Conservation (phyloP, 768 basidiomycete species). For the Leccinum rimulosum region DNA sequence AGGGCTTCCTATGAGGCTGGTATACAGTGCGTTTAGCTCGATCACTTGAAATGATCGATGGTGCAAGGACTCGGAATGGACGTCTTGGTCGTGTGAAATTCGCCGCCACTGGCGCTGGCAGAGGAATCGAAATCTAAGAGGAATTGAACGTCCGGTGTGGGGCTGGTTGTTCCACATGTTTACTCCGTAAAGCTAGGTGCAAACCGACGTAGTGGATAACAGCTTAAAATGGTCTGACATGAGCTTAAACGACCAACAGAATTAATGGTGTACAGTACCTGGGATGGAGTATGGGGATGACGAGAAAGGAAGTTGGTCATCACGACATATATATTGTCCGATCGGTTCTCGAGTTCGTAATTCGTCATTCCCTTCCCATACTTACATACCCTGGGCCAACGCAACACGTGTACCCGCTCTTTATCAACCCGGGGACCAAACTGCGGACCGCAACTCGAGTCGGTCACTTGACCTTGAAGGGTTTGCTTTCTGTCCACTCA, state of each 20-base stretch:
- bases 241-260: no score
- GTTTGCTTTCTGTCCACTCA: constrained; percentile 5
- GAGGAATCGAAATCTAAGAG: no score
- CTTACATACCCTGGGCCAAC: not conserved
- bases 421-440: not conserved
- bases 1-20: not conserved
- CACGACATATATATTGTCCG: not conserved
- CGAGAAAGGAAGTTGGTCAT: not conserved
- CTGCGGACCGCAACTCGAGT: not conserved
- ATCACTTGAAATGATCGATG: not conserved
- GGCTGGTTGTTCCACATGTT: not conserved
- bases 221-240: not conserved
- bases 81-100: not conserved
- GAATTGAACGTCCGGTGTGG: not conserved
- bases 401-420: not conserved
- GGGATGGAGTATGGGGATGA: not conserved
- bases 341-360: not conserved
- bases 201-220: not conserved
- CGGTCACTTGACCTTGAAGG: not conserved
- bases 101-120: not conserved
- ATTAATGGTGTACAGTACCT: no score
- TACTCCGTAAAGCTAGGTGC: not conserved
- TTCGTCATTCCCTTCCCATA: not conserved
- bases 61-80: not conserved
- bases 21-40: not conserved